Base-by-base conservation (phyloP, 257 asterid genomes). In the Catharanthus roseus region DNA sequence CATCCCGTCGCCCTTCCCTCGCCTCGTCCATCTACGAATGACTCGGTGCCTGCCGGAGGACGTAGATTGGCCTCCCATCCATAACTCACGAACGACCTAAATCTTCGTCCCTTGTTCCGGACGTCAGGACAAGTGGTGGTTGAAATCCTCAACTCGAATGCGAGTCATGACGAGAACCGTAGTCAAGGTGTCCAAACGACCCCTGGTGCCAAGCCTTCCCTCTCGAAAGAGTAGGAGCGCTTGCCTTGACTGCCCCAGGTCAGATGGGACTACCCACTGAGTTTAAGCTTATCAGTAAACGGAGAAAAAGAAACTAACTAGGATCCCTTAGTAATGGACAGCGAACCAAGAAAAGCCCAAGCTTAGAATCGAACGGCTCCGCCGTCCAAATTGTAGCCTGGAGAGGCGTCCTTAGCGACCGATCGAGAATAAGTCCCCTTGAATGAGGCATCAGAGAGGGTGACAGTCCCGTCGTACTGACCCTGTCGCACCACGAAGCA, bases 351-450 rank as follows among this genome's bases (percentile, higher is more conserved):
- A n/a, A n/a, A n/a, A n/a, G 78, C 72, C 80, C 85, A 77, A 45
- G 84, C 77, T 84, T 82, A 82, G 81, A 84, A 84, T 79, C 83
- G 80, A 47, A n/a, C n/a, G n/a, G n/a, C n/a, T n/a, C n/a, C n/a
- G n/a, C n/a, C n/a, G n/a, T n/a, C n/a, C n/a, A n/a, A 72, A 38
- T 38, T 38, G 7, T 38, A 38, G 42, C 42, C 7, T 3, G 42
- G n/a, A n/a, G 42, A 38, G 7, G 67, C 67, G 41, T 10, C 56
- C n/a, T 16, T 7, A 38, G 42, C 42, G 3, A 7, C 42, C 3
- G 7, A 38, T 38, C 42, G 7, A 38, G 42, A 3, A 38, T 7
- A 38, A 38, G 42, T 38, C 7, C 42, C 42, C 7, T 38, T 3
- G 42, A 38, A 7, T 38, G 42, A 7, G 42, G 42, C 7, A 7